Evolutionary conservation across 108 stramenopile genomes (phyloP), one percentile per base, ranked within the genome.

Genomic region (Chaetoceros tenuissimus): DNA sequence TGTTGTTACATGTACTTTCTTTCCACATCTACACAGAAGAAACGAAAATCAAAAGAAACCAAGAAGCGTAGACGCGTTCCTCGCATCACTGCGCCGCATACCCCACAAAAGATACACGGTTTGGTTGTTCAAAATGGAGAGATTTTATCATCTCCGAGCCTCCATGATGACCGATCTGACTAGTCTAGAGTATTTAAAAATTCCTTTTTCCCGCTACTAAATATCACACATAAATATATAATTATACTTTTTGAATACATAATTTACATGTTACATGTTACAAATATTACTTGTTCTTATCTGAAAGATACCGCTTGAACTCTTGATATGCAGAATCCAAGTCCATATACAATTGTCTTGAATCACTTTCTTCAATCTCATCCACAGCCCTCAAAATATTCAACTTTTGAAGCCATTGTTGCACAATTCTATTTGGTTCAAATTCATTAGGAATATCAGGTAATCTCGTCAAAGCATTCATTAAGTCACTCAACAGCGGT

Each of bases 321-420:
- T 91, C 87, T 28, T 73, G 65, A 78, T 97, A 96, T 3, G 90
- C 84, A 13, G 53, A 57, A 30, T 97, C 94, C 43, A 98, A 68
- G 72, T 98, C 98, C 72, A 81, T 75, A 44, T 79, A 72, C 19
- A 99, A 67, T 62, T 99, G 96, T 48, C 95, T 62, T 20, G 87
- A 84, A 69, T 99, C 95, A 34, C 87, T 89, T 51, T 96, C 97
- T 49, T 75, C 75, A 62, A 99, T 89, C 66, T 79, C 81, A 34
- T 97, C 96, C 18, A 90, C 72, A 17, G 98, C 98, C 53, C 97
- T 81, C 94, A 99, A 80, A 2, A 63, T 69, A 64, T 97, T 96
- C 46, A 99, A 64, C 51, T 85, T 89, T 46, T 86, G 71, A 50
- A 99, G 71, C 98, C 98, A 99, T 48, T 72, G 74, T 66, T 85